These are phyloP conservation scores for Metarhizium guizhouense DNA, from an alignment of 2,329 filamentous ascomycete species.

Conservation along the genomic window DNA sequence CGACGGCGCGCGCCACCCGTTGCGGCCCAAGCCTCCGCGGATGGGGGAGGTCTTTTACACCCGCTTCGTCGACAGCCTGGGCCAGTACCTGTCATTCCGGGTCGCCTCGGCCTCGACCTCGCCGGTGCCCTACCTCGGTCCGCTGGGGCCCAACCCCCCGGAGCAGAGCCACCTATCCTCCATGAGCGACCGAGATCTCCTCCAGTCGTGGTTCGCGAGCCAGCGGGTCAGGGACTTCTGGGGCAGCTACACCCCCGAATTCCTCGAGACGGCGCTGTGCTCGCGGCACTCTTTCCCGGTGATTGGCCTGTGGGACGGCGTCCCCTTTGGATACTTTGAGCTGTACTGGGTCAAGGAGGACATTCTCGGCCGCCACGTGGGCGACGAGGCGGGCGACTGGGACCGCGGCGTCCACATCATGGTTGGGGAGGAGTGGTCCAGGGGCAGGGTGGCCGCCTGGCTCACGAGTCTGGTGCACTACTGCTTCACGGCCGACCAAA, in stretches of 20 bases:
- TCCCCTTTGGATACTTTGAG: conserved; percentile 95
- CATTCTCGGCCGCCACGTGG: conserved; percentile 58
- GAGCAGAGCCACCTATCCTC: conserved; percentile 31
- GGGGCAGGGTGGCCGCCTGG: conserved; percentile 77
- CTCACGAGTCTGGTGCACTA: conserved; percentile 80
- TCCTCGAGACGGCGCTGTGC: conserved; percentile 57
- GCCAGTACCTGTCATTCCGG: conserved; percentile 82
- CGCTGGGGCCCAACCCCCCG: conserved; percentile 33
- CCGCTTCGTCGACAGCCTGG: conserved; percentile 72
- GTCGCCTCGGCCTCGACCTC: conserved; percentile 63
- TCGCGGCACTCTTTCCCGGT: conserved; percentile 76
- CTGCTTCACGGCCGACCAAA: conserved; percentile 65
- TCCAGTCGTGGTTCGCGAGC: conserved; percentile 84
- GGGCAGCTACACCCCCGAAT: conserved; percentile 58
- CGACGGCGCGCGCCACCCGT: conserved; percentile 71
- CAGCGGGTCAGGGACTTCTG: conserved; percentile 79
- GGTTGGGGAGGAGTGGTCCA: conserved; percentile 85
- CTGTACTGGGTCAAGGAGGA: conserved; percentile 98
- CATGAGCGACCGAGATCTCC: conserved; percentile 46
- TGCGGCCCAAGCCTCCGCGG: conserved; percentile 78
- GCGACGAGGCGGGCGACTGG: conserved; percentile 62
- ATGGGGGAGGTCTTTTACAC: conserved; percentile 90
- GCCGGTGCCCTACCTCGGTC: conserved; percentile 56
- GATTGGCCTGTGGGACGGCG: conserved; percentile 88
- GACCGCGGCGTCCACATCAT: conserved; percentile 84